Evolutionary conservation across 306 rosid species (phyloP).

Genomic region (Trifolium dubium): DNA sequence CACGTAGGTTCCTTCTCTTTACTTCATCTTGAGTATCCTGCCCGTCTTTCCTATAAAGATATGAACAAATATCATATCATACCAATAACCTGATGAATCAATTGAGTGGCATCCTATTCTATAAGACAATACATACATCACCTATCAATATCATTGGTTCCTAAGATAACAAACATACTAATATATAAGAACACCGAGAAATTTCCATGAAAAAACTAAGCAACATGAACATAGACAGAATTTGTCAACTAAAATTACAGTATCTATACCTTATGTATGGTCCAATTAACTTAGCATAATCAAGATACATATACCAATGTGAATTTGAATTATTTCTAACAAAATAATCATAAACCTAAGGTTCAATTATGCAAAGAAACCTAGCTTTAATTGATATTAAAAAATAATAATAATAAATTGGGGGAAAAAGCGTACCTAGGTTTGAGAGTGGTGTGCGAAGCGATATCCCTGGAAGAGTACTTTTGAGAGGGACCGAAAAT

Average conservation of each 20-base stretch:
- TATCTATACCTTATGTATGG: too few relatives aligned
- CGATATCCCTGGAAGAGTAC: conserved; percentile 89
- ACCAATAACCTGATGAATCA: too few relatives aligned
- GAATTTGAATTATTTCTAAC: background rate
- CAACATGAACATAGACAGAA: too few relatives aligned
- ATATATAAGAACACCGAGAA: too few relatives aligned
- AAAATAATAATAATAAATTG: background rate
- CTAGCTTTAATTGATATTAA: background rate
- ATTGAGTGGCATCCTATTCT: too few relatives aligned
- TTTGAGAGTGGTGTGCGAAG: conserved; percentile 81
- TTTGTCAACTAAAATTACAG: too few relatives aligned
- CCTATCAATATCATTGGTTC: too few relatives aligned
- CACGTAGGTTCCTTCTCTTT: conserved; percentile 83
- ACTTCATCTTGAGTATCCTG: conserved; percentile 90
- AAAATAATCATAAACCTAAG: background rate
- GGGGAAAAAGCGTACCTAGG: conserved; percentile 59
- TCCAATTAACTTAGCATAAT: background rate
- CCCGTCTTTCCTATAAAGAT: conserved; percentile 73
- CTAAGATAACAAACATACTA: too few relatives aligned
- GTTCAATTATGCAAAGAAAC: background rate
- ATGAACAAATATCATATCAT: too few relatives aligned
- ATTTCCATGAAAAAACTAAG: too few relatives aligned
- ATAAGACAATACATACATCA: too few relatives aligned
- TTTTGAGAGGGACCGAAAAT: conserved; percentile 96
- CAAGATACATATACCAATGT: background rate